These are phyloP conservation scores for Plantago coronopus DNA, from an alignment of 305 asterid genomes.

Conservation along the genomic window DNA sequence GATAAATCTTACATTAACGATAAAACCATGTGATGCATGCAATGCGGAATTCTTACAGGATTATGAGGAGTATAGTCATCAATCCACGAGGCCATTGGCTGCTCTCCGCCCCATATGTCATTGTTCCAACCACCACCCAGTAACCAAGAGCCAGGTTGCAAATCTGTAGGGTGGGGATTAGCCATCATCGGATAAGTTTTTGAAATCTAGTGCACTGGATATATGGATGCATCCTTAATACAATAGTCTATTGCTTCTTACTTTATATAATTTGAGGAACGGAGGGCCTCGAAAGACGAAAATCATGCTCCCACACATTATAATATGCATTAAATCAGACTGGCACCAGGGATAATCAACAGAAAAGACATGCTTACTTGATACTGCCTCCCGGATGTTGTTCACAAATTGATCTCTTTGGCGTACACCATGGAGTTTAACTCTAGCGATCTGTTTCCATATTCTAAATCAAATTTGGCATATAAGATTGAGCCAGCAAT, in stretches of 20 bases:
- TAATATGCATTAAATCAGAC: background rate
- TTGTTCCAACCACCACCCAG: constrained; percentile 99
- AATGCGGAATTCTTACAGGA: constrained; percentile 53
- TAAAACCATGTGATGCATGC: constrained; percentile 24
- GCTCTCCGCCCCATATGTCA: constrained; percentile 94
- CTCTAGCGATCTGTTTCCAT: constrained; percentile 64
- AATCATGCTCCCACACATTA: background rate
- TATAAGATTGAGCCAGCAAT: constrained; percentile 17
- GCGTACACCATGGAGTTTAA: constrained; percentile 61
- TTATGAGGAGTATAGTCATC: constrained; percentile 78
- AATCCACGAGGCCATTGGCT: constrained; percentile 91
- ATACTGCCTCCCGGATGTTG: constrained; percentile 65
- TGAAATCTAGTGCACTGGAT: constrained; percentile 18
- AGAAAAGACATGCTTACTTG: constrained; percentile 45
- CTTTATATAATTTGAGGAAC: too few relatives aligned
- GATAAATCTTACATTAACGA: constrained; percentile 10
- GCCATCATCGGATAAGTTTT: constrained; percentile 20
- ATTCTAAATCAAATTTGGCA: constrained; percentile 28
- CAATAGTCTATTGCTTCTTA: background rate
- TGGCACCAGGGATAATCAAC: background rate
- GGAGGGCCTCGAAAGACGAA: too few relatives aligned
- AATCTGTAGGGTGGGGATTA: constrained; percentile 34
- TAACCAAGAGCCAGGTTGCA: constrained; percentile 73
- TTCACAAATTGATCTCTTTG: constrained; percentile 56
- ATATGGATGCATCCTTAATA: constrained; percentile 4